Evolutionary conservation across 2,329 filamentous ascomycete species (phyloP).

Genomic region (Fusarium euwallaceae): DNA sequence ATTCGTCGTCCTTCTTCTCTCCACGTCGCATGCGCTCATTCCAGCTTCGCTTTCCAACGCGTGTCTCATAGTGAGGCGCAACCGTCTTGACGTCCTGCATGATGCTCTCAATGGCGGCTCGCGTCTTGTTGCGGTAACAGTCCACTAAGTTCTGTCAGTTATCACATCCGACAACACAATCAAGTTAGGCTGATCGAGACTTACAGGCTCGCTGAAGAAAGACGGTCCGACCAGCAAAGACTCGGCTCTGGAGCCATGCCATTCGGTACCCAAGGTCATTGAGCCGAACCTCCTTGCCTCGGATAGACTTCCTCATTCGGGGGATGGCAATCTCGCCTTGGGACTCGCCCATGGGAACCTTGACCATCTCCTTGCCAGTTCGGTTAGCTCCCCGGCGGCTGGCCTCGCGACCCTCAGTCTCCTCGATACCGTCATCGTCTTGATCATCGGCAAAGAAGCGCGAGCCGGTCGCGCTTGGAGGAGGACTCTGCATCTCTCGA

Average conservation of each 20-base stretch:
- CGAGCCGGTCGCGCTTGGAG: slow-evolving; percentile 79
- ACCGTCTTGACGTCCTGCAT: slow-evolving; percentile 81
- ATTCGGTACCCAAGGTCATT: slow-evolving; percentile 96
- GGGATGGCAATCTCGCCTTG: slow-evolving; percentile 82
- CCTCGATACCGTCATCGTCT: slow-evolving; percentile 67
- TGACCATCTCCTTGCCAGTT: slow-evolving; percentile 60
- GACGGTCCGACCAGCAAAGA: slow-evolving; percentile 86
- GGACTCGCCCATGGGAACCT: slow-evolving; percentile 77
- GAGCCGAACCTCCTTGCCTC: slow-evolving; percentile 86
- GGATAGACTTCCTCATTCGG: slow-evolving; percentile 75
- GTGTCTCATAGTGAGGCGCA: slow-evolving; percentile 89
- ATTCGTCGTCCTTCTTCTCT: slow-evolving; percentile 49
- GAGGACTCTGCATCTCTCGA: slow-evolving; percentile 90
- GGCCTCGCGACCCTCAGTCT: slow-evolving; percentile 62
- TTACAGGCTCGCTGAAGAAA: slow-evolving; percentile 93
- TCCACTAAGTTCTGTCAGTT: slow-evolving; percentile 73
- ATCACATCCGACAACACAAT: neutral
- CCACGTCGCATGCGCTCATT: slow-evolving; percentile 66
- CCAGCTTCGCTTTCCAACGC: slow-evolving; percentile 85
- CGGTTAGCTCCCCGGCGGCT: slow-evolving; percentile 53
- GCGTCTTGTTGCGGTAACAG: slow-evolving; percentile 93
- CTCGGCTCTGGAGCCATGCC: slow-evolving; percentile 95
- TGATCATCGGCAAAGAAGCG: slow-evolving; percentile 79
- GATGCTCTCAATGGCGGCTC: slow-evolving; percentile 81
- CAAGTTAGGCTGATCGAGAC: slow-evolving; percentile 54